Percentiles rank a stretch among this genome's conserved stretches.
Evolutionary conservation across 1,284 basidiomycete genomes (phyloP).

Genomic region (Cerrena zonata): DNA sequence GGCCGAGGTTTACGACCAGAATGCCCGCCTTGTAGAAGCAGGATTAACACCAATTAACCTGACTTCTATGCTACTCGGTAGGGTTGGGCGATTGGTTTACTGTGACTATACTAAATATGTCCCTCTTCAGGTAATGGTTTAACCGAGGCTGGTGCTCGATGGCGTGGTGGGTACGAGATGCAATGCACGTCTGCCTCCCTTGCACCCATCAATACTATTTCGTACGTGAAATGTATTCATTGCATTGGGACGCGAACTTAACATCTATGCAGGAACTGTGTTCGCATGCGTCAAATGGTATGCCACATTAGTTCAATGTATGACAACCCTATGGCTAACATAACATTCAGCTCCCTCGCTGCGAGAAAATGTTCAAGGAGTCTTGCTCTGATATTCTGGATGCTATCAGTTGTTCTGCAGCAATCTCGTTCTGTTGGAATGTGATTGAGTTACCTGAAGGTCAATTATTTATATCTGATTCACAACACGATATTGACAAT

Average conservation of each 20-base stretch:
- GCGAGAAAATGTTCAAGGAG: constrained; percentile 23
- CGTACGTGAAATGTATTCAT: constrained; percentile 13
- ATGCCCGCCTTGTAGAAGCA: constrained; percentile 48
- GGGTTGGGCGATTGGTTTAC: constrained; percentile 13
- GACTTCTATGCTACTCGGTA: constrained; percentile 77
- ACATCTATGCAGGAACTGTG: constrained; percentile 22
- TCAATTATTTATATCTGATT: constrained; percentile 15
- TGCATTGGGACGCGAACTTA: background rate
- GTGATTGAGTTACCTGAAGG: constrained; percentile 14
- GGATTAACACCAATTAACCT: constrained; percentile 74
- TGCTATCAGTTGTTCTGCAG: constrained; percentile 35
- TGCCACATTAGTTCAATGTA: background rate
- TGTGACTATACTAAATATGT: background rate
- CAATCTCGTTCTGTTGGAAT: constrained; percentile 31
- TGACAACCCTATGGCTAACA: constrained; percentile 2
- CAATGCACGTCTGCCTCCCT: constrained; percentile 26
- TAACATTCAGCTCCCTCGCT: constrained; percentile 24
- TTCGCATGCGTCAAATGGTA: constrained; percentile 35
- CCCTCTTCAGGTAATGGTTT: background rate
- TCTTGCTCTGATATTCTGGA: constrained; percentile 31
- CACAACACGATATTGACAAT: background rate
- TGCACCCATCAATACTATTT: constrained; percentile 14
- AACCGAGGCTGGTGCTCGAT: constrained; percentile 43
- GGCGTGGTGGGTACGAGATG: constrained; percentile 24
- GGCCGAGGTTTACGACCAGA: constrained; percentile 72